phyloP scores from a whole-genome alignment of 2,329 filamentous ascomycete species.

The Trichoderma sp. region DNA sequence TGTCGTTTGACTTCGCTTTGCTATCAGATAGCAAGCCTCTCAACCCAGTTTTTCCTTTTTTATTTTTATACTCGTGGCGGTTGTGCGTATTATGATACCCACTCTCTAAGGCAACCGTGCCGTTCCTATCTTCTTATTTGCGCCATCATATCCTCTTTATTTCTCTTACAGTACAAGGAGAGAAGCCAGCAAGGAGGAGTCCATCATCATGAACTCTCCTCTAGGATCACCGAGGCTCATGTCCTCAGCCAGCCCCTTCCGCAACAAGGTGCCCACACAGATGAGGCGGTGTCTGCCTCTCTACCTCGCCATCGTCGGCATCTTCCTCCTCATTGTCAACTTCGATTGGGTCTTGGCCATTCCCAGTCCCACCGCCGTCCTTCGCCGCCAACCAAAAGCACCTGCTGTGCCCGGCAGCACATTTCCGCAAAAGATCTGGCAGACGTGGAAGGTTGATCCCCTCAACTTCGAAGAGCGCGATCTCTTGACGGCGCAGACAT shows the following conservation, averaged over 20 bases:
- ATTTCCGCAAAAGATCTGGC: slow-evolving; percentile 73
- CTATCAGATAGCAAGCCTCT: background rate
- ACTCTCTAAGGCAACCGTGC: background rate
- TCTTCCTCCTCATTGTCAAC: slow-evolving; percentile 52
- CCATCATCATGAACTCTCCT: slow-evolving; percentile 36
- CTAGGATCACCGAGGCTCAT: slow-evolving; percentile 42
- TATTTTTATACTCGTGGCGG: background rate
- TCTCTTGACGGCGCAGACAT: slow-evolving; percentile 60
- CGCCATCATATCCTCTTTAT: background rate
- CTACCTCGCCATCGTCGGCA: slow-evolving; percentile 46
- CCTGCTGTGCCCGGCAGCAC: slow-evolving; percentile 27
- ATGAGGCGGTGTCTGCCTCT: slow-evolving; percentile 48
- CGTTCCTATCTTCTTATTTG: background rate
- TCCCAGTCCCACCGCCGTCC: slow-evolving; percentile 30
- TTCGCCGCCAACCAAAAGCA: slow-evolving; percentile 28
- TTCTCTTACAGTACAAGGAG: background rate
- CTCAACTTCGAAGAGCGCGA: slow-evolving; percentile 67
- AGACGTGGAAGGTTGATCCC: slow-evolving; percentile 73
- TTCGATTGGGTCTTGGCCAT: slow-evolving; percentile 42
- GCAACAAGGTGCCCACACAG: slow-evolving; percentile 25
- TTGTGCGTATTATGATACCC: slow-evolving; percentile 9
- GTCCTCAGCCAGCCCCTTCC: slow-evolving; percentile 36
- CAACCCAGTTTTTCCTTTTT: background rate
- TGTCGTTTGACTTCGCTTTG: background rate
- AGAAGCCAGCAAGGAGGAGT: background rate